Evolutionary conservation across 2,329 filamentous ascomycete genomes (phyloP).

Genomic region (Rhytidhysteron rufulum): DNA sequence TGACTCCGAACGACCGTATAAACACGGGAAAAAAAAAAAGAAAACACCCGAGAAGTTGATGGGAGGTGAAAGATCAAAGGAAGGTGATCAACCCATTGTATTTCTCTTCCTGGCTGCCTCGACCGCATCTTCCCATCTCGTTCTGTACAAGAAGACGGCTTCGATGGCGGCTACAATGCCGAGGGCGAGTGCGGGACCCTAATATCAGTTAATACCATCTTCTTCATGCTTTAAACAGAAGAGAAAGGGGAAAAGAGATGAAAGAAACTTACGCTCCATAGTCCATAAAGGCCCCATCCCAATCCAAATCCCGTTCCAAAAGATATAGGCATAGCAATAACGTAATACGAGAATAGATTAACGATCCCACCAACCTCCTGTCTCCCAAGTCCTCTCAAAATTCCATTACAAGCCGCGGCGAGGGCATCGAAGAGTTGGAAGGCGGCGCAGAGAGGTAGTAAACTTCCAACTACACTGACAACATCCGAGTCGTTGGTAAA

Average conservation of each 20-base stretch:
- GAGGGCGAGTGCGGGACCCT: conserved; percentile 60
- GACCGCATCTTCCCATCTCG: conserved; percentile 57
- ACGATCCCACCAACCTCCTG: conserved; percentile 89
- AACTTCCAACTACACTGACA: conserved; percentile 59
- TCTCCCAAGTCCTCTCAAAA: conserved; percentile 80
- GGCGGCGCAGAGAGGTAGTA: conserved; percentile 76
- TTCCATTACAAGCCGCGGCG: conserved; percentile 73
- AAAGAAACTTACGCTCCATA: conserved; percentile 58
- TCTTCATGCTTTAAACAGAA: neutral
- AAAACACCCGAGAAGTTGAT: too few relatives aligned
- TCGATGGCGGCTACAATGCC: conserved; percentile 56
- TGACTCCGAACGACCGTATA: too few relatives aligned
- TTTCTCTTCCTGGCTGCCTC: conserved; percentile 57
- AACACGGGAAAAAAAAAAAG: too few relatives aligned
- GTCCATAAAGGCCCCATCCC: conserved; percentile 70
- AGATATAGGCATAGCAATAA: conserved; percentile 78
- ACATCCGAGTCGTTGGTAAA: conserved; percentile 68
- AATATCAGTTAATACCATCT: neutral
- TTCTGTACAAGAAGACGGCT: conserved; percentile 52
- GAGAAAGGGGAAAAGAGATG: neutral
- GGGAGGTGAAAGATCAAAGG: too few relatives aligned
- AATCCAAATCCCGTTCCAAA: conserved; percentile 75
- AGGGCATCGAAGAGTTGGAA: conserved; percentile 90
- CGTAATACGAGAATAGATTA: conserved; percentile 82
- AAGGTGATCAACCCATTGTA: neutral